Evolutionary conservation across 2,329 filamentous ascomycete genomes (phyloP), one percentile per base, ranked within the genome.

Genomic region (Fusarium armeniacum): DNA sequence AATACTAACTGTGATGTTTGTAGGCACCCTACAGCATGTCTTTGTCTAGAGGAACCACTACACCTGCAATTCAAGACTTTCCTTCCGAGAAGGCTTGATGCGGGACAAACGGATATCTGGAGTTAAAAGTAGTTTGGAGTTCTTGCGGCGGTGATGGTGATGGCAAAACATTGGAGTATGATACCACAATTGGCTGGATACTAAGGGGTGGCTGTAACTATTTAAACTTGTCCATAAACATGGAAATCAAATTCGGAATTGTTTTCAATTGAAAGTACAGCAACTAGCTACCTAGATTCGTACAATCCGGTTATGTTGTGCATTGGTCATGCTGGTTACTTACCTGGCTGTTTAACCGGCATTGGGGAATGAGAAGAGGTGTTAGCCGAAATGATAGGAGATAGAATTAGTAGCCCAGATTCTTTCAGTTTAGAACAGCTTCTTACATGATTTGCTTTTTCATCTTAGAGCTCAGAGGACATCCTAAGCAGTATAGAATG

Each of bases 1-100:
- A 26, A 26, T 32, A 9, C 58, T 65, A 30, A 74, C 70, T 38
- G 22, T 3, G n/a, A 2, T 36, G 5, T 50, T 1, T 54, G 47
- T 67, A 91, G 90, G 90, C 90, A 46, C 90, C 90, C 1, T 92
- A 92, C 74, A 91, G 89, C 76, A 90, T 92, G 88, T 90, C 90
- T 11, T 81, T 83, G 46, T 90, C 89, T 2, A 87, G 84, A 69
- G 89, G 89, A 22, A 85, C 87, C 1, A 85, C 86, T 15, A 91
- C 90, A 5, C 90, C 89, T 16, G 82, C 82, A 0, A 78, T 78
- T 7, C 80, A 83, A 53, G 81, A 81, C 50, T 80, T 81, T 41
- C 72, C 76, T 2, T 72, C 76, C 16, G 70, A 73, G 15, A 76
- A 79, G 61, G 65, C 55, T 50, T 59, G 44, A 51, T 35, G 22